Conservation (phyloP, 2,329 filamentous ascomycete species). For the Hypoxylon sp. region DNA sequence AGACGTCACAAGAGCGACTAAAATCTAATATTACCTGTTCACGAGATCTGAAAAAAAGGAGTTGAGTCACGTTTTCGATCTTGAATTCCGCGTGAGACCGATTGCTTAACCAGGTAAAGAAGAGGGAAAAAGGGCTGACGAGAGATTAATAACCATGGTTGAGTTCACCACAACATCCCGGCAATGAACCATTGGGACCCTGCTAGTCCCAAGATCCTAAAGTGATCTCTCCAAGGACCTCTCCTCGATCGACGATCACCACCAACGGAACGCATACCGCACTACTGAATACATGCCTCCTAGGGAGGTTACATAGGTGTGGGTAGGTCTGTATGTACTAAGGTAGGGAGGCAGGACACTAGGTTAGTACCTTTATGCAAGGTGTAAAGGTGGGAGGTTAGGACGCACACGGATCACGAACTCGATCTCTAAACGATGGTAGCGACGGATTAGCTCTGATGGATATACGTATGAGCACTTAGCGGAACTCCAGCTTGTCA, state of each 20-base stretch:
- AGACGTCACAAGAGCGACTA: slow-evolving; percentile 38
- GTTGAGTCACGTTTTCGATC: slow-evolving; percentile 35
- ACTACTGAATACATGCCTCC: slow-evolving; percentile 13
- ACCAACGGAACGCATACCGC: slow-evolving; percentile 35
- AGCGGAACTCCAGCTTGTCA: slow-evolving; percentile 14
- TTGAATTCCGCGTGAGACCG: slow-evolving; percentile 36
- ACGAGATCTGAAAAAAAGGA: slow-evolving; percentile 27
- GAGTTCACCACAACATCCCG: slow-evolving; percentile 34
- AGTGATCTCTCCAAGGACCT: slow-evolving; percentile 44
- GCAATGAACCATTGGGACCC: slow-evolving; percentile 39
- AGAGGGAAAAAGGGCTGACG: slow-evolving; percentile 39
- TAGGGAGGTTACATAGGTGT: slow-evolving; percentile 30
- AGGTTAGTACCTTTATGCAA: slow-evolving; percentile 7
- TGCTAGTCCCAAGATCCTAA: slow-evolving; percentile 40
- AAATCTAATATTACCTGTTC: slow-evolving; percentile 12
- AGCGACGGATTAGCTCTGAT: slow-evolving; percentile 15
- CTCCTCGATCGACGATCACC: slow-evolving; percentile 43
- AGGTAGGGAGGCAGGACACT: slow-evolving; percentile 6
- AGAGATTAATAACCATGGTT: slow-evolving; percentile 46
- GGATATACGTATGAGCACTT: background rate
- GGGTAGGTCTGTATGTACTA: slow-evolving; percentile 20
- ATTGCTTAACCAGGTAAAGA: slow-evolving; percentile 42
- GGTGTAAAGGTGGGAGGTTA: slow-evolving; percentile 22
- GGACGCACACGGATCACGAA: slow-evolving; percentile 20
- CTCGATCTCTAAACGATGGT: slow-evolving; percentile 22